These are phyloP conservation scores for Oleoguttula mirabilis DNA, from an alignment of 495 filamentous ascomycete genomes.

Conservation along the genomic window DNA sequence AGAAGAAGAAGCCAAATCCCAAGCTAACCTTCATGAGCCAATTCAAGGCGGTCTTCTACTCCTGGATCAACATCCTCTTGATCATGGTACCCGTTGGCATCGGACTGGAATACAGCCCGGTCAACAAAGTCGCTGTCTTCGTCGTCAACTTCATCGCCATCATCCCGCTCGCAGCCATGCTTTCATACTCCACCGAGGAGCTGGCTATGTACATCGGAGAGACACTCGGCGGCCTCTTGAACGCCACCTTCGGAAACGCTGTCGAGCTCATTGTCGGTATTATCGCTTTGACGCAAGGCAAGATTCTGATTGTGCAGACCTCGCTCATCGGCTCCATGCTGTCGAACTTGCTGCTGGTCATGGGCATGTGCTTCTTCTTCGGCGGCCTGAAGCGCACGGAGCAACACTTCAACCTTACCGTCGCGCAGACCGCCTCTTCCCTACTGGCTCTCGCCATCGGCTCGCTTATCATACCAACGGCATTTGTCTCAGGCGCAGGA, in stretches of 20 bases:
- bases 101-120: constrained; percentile 49
- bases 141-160: constrained; percentile 84
- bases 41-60: constrained; percentile 56
- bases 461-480: constrained; percentile 77
- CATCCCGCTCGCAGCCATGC: constrained; percentile 38
- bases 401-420: constrained; percentile 83
- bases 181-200: constrained; percentile 34
- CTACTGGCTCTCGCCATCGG: constrained; percentile 68
- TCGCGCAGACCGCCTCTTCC: constrained; percentile 84
- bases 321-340: constrained; percentile 84
- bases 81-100: constrained; percentile 70
- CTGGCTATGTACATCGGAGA: constrained; percentile 49
- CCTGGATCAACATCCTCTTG: constrained; percentile 77
- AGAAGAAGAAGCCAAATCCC: constrained; percentile 32
- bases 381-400: constrained; percentile 64
- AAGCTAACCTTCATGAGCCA: constrained; percentile 57
- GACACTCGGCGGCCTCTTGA: constrained; percentile 72
- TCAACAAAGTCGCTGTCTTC: constrained; percentile 53
- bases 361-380: constrained; percentile 90
- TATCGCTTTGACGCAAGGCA: constrained; percentile 49
- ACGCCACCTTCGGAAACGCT: constrained; percentile 83
- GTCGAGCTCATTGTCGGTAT: constrained; percentile 87
- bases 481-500: constrained; percentile 44
- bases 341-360: constrained; percentile 79
- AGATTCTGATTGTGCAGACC: constrained; percentile 83